Percentiles rank a stretch among this genome's conserved stretches.
phyloP scores from a whole-genome alignment of 495 filamentous ascomycete genomes.

The Penicillium maclennaniae region DNA sequence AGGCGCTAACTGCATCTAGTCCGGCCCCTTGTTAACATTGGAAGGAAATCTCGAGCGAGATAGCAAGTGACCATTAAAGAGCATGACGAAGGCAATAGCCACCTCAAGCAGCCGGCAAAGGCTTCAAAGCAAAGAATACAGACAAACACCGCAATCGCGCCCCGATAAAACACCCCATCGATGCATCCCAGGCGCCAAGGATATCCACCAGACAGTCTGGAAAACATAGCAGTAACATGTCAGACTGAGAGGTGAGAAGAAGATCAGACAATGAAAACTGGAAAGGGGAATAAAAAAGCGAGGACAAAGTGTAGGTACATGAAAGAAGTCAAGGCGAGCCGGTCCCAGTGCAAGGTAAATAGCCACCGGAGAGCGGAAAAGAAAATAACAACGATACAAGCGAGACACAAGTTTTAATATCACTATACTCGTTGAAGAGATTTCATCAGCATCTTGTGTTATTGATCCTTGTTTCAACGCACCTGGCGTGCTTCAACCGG shows the following conservation, averaged over 20 bases:
- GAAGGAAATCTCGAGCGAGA: neutral
- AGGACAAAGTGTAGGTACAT: constrained; percentile 16
- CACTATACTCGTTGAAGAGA: neutral
- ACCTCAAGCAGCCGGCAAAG: neutral
- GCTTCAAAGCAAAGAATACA: constrained; percentile 1
- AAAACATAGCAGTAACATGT: neutral
- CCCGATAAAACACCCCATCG: constrained; percentile 10
- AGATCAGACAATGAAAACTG: constrained; percentile 7
- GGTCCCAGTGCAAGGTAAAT: neutral
- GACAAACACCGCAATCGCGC: constrained; percentile 4
- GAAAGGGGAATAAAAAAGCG: neutral
- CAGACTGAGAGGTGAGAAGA: constrained; percentile 1
- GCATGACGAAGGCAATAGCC: neutral
- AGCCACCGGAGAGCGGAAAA: neutral
- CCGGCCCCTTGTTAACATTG: neutral
- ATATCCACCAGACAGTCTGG: neutral
- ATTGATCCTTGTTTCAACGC: constrained; percentile 8
- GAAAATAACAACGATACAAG: constrained; percentile 2
- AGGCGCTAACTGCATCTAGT: neutral
- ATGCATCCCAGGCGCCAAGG: constrained; percentile 15
- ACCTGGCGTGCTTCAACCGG: constrained; percentile 8
- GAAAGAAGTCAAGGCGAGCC: constrained; percentile 6
- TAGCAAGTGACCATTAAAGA: neutral
- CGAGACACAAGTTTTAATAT: neutral
- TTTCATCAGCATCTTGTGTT: neutral